phyloP scores from a whole-genome alignment of 495 filamentous ascomycete species.

The Hypomontagnella submonticulosa region DNA sequence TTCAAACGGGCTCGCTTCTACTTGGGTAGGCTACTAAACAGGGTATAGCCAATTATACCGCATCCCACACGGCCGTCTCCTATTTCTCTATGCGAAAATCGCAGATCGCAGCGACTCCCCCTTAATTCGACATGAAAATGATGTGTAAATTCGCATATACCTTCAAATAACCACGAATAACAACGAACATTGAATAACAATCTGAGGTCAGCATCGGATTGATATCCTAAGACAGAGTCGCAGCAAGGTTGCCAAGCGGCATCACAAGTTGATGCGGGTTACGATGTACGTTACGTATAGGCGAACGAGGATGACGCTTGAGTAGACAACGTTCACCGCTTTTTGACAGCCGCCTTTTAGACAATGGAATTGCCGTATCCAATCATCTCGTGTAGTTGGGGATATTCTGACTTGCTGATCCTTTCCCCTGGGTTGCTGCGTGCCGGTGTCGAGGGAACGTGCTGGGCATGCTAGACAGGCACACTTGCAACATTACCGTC shows the following conservation, averaged over 20 bases:
- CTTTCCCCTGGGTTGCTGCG: constrained; percentile 26
- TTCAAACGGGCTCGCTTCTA: no score
- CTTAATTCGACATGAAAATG: neutral
- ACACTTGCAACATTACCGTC: constrained; percentile 8
- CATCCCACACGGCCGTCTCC: neutral
- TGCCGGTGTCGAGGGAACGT: constrained; percentile 5
- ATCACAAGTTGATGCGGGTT: neutral
- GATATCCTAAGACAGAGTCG: constrained; percentile 19
- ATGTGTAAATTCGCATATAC: neutral
- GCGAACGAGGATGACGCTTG: constrained; percentile 25
- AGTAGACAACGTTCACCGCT: constrained; percentile 34
- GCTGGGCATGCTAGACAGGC: neutral
- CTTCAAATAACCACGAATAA: no score
- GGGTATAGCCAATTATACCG: no score
- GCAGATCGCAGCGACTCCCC: no score
- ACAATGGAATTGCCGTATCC: constrained; percentile 30
- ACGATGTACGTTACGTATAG: constrained; percentile 14
- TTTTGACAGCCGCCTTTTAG: constrained; percentile 22
- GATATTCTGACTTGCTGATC: constrained; percentile 33
- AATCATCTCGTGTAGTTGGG: constrained; percentile 11
- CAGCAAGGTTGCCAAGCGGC: constrained; percentile 10
- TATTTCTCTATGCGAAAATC: neutral
- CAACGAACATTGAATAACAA: no score
- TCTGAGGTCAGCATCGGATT: constrained; percentile 35
- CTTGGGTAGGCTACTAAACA: no score